Evolutionary conservation across 345 rosid species (phyloP).

Genomic region (Punica granatum): DNA sequence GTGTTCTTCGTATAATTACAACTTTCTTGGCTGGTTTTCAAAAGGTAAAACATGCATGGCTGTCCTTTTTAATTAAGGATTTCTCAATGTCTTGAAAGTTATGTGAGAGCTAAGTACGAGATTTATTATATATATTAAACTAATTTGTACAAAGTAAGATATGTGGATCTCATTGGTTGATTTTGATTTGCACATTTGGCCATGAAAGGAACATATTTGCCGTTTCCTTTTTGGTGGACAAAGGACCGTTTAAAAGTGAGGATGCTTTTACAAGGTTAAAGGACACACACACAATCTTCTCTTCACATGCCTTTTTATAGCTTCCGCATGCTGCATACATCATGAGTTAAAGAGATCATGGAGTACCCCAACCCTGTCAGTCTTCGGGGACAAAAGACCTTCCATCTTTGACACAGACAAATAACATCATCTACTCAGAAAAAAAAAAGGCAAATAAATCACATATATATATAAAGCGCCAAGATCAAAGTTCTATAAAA

Average conservation of each 20-base stretch:
- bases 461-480: too few species aligned
- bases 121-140: too few species aligned
- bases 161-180: too few species aligned
- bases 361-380: background rate
- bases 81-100: too few species aligned
- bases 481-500: too few species aligned
- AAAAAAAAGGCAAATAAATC: too few species aligned
- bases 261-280: background rate
- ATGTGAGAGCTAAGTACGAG: too few species aligned
- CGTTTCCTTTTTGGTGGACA: background rate
- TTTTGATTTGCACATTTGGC: background rate
- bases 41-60: too few species aligned
- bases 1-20: background rate
- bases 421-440: background rate
- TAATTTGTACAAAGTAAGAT: too few species aligned
- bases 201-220: background rate
- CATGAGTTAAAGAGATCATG: background rate
- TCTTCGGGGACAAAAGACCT: background rate
- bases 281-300: background rate
- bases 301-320: background rate
- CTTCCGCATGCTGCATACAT: background rate
- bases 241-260: background rate
- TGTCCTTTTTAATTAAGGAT: too few species aligned
- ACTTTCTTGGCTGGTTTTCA: background rate
- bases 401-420: background rate